phyloP scores from a whole-genome alignment of 1,139 yeast genomes.

The Candida sanyaensis region DNA sequence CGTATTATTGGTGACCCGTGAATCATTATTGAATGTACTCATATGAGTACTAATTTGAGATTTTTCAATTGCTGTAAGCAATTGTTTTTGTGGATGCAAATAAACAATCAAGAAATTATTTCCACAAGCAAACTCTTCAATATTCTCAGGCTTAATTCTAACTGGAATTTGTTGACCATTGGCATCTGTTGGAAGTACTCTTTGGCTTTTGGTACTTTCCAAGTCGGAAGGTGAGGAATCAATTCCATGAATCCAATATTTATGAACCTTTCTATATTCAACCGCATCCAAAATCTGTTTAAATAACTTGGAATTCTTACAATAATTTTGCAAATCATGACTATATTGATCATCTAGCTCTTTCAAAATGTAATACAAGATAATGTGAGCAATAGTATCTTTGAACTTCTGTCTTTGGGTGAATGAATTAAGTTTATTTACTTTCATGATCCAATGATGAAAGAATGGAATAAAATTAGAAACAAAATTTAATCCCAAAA shows the following conservation, averaged over 20 bases:
- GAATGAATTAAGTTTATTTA: conserved; percentile 15
- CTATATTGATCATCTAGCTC: conserved; percentile 33
- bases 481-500: conserved; percentile 49
- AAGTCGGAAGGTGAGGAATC: conserved; percentile 22
- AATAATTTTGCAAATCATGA: conserved; percentile 27
- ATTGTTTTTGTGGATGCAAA: conserved; percentile 36
- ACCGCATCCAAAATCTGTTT: conserved; percentile 28
- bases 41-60: conserved; percentile 13
- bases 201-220: conserved; percentile 13
- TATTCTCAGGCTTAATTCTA: conserved; percentile 20
- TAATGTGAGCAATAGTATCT: conserved; percentile 39
- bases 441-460: conserved; percentile 44
- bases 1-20: conserved; percentile 10
- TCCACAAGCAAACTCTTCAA: conserved; percentile 35
- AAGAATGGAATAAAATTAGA: conserved; percentile 50
- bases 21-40: conserved; percentile 14
- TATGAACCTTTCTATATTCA: conserved; percentile 26
- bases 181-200: conserved; percentile 5
- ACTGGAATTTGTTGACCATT: conserved; percentile 7
- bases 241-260: conserved; percentile 33
- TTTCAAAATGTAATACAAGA: conserved; percentile 27
- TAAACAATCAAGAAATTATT: conserved; percentile 33
- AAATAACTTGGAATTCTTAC: conserved; percentile 26
- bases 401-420: conserved; percentile 19
- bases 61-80: conserved; percentile 18